A percentile compares a stretch with the other conserved stretches of the same genome.
phyloP scores from a whole-genome alignment of 208 protist genomes.

The Leishmania major region DNA sequence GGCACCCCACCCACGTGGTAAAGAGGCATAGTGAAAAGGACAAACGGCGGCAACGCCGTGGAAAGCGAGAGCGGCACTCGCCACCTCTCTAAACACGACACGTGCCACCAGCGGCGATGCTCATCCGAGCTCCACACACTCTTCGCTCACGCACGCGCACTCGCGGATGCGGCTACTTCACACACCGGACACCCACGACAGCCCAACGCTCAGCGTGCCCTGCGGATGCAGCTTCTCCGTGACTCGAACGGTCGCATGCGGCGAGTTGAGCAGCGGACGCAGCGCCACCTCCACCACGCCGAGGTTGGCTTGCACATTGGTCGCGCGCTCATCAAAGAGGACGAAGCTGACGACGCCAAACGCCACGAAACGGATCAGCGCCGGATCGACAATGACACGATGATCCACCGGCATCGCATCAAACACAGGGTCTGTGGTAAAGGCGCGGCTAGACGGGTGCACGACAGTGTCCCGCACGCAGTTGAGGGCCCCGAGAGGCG shows the following conservation, averaged over 20 bases:
- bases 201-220: slow-evolving; percentile 64
- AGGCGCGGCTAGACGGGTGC: slow-evolving; percentile 36
- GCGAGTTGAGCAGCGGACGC: slow-evolving; percentile 61
- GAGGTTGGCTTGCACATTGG: slow-evolving; percentile 66
- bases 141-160: background rate
- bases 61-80: background rate
- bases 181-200: slow-evolving; percentile 71
- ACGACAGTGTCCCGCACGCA: slow-evolving; percentile 82
- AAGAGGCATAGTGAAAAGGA: background rate
- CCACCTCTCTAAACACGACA: background rate
- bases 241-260: slow-evolving; percentile 51
- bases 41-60: background rate
- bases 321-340: slow-evolving; percentile 76
- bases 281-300: slow-evolving; percentile 77
- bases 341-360: slow-evolving; percentile 77
- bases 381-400: slow-evolving; percentile 66
- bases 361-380: slow-evolving; percentile 64
- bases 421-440: slow-evolving; percentile 63
- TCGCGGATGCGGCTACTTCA: background rate
- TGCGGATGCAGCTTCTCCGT: slow-evolving; percentile 72
- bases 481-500: slow-evolving; percentile 36
- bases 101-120: background rate
- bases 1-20: background rate
- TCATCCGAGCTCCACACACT: background rate
- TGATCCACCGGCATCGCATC: slow-evolving; percentile 78